Evolutionary conservation across 257 asterid species (phyloP), one percentile per base, ranked within the genome.

Genomic region (Nicotiana obtusifolia): DNA sequence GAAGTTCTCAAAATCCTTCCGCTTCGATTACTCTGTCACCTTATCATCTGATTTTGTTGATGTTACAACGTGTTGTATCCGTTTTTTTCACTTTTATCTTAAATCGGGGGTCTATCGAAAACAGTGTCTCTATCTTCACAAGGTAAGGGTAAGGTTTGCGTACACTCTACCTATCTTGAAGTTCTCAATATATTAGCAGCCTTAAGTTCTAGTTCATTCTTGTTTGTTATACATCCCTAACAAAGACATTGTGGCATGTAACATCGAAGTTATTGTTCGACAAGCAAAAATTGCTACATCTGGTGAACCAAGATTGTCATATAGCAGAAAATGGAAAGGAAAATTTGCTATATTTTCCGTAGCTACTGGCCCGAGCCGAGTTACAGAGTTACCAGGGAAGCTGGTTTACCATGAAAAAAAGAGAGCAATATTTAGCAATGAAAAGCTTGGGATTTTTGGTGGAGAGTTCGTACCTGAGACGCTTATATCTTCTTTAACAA

Each of bases 381-480:
- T 41, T 52, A n/a, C 59, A n/a, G 53, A 57, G 30, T 14, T 17
- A 41, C 61, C 66, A 37, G 44, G 26, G 80, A 30, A 62, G 17
- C 83, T 52, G n/a, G 16, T 77, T 64, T 5, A 77, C 84, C 9
- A 84, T 76, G 81, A 81, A 67, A 75, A 81, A 2, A 82, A 86
- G 26, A 81, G 84, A n/a, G 37, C 81, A 1, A 64, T 17, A 24
- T 26, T 54, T 13, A 81, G n/a, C 47, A 64, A 62, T 81, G 94
- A 94, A 22, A 93, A 91, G 60, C 91, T 88, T 7, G 98, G 98
- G 0, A 87, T 82, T 77, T 94, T 85, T 5, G 98, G 98, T 41
- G 98, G 98, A 26, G 75, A 82, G 20, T 91, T 89, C 61, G 97
- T 94, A 47, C 97, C 94, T 2, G 95, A 93, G 83, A 91, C 94